phyloP scores from a whole-genome alignment of 1,284 basidiomycete genomes.

The Tremellales sp. region DNA sequence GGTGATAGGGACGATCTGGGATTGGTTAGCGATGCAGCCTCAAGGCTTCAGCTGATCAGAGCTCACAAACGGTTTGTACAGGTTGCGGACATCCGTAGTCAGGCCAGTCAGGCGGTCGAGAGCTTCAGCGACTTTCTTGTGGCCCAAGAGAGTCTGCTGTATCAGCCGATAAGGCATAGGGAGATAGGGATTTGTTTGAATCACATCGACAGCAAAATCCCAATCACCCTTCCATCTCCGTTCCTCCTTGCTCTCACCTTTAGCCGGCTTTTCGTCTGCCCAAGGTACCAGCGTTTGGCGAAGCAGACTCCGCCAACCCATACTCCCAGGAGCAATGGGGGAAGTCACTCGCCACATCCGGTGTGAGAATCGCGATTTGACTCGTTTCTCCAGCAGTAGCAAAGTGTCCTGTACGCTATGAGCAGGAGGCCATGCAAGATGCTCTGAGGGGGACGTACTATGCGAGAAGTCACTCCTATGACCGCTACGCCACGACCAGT shows the following conservation, averaged over 20 bases:
- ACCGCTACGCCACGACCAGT: conserved; percentile 65
- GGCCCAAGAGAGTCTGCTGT: conserved; percentile 36
- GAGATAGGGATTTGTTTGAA: conserved; percentile 22
- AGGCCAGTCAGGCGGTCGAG: conserved; percentile 60
- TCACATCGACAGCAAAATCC: conserved; percentile 57
- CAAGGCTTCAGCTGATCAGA: not conserved
- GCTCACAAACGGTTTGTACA: conserved; percentile 65
- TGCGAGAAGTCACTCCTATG: conserved; percentile 72
- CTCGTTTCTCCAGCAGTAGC: conserved; percentile 83
- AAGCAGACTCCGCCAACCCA: conserved; percentile 55
- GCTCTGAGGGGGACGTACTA: conserved; percentile 49
- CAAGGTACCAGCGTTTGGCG: conserved; percentile 50
- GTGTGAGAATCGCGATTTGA: conserved; percentile 92
- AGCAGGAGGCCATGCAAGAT: not conserved
- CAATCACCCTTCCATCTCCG: conserved; percentile 52
- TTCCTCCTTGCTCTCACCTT: conserved; percentile 49
- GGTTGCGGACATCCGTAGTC: conserved; percentile 62
- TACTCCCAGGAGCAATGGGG: conserved; percentile 50
- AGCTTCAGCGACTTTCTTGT: conserved; percentile 26
- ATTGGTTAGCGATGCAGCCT: not conserved
- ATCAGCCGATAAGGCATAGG: not conserved
- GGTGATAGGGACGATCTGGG: conserved; percentile 31
- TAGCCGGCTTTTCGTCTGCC: conserved; percentile 9
- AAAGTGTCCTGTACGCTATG: conserved; percentile 69
- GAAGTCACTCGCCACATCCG: conserved; percentile 73